Evolutionary conservation across 768 basidiomycete species (phyloP).

Genomic region (Termitomyces sp.): DNA sequence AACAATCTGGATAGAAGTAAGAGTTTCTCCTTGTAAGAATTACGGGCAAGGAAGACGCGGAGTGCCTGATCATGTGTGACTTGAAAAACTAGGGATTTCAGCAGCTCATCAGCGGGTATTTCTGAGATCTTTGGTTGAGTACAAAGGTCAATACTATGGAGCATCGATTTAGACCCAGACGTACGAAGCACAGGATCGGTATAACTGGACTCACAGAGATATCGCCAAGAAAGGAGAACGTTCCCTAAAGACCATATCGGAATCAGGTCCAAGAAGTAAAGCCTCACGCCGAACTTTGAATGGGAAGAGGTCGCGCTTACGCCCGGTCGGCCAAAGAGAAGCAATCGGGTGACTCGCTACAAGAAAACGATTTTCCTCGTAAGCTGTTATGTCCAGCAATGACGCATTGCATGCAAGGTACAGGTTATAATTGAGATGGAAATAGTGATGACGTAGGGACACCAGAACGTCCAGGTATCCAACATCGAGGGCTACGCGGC

Average conservation of each 20-base stretch:
- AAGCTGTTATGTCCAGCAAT: slow-evolving; percentile 11
- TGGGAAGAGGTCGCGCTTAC: slow-evolving; percentile 1
- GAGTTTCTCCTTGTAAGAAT: slow-evolving; percentile 5
- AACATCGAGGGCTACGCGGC: slow-evolving; percentile 12
- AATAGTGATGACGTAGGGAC: slow-evolving; percentile 7
- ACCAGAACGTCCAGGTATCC: slow-evolving; percentile 15
- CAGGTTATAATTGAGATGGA: no score
- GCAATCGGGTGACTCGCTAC: slow-evolving; percentile 10
- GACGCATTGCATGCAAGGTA: slow-evolving; percentile 16
- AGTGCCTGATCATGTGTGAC: slow-evolving; percentile 14
- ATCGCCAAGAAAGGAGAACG: slow-evolving; percentile 7
- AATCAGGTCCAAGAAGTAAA: slow-evolving; percentile 10
- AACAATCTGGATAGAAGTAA: slow-evolving; percentile 6
- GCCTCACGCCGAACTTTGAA: slow-evolving; percentile 4
- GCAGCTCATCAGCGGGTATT: no score
- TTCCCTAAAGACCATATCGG: slow-evolving; percentile 6
- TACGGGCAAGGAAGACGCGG: slow-evolving; percentile 11
- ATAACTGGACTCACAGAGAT: slow-evolving; percentile 7
- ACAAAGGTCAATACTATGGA: no score
- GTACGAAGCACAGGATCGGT: no score
- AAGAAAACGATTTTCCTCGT: slow-evolving; percentile 8
- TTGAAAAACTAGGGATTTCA: slow-evolving; percentile 6
- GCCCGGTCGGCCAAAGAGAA: slow-evolving; percentile 10
- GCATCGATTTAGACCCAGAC: no score
- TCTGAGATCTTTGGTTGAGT: no score